These are phyloP conservation scores for Cetraspora pellucida DNA, from an alignment of 192 early-diverging fungal genomes.

Conservation along the genomic window DNA sequence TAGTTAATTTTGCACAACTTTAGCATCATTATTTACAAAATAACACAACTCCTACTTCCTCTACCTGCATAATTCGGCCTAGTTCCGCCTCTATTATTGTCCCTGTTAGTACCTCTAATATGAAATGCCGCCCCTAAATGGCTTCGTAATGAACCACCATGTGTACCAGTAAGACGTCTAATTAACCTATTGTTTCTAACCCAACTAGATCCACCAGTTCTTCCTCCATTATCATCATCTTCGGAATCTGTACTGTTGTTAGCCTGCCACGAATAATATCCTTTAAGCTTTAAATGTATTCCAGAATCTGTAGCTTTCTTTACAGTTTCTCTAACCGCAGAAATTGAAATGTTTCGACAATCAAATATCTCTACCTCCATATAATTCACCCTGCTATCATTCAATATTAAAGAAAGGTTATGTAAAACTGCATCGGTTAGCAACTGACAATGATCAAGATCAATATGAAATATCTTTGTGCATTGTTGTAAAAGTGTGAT, in stretches of 20 bases:
- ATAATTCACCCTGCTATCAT: neutral
- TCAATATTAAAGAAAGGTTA: neutral
- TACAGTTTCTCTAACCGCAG: neutral
- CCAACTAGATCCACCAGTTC: neutral
- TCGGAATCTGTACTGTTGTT: neutral
- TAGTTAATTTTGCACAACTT: too few species aligned
- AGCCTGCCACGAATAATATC: conserved; percentile 8
- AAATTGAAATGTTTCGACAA: conserved; percentile 14
- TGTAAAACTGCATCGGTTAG: neutral
- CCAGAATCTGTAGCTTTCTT: neutral
- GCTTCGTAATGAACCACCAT: neutral
- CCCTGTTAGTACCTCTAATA: neutral
- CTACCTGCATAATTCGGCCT: neutral
- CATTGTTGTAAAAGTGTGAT: conserved; percentile 31
- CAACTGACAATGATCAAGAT: conserved; percentile 17
- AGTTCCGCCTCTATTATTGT: neutral
- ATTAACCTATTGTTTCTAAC: neutral
- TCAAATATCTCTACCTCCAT: conserved; percentile 21
- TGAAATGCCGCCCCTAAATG: neutral
- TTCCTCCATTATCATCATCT: neutral
- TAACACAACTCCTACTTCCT: too few species aligned
- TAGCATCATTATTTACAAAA: too few species aligned
- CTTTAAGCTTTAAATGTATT: conserved; percentile 4
- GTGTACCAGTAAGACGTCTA: neutral
- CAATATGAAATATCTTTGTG: conserved; percentile 4